Conservation (phyloP, 1,139 yeast genomes). For the Yamadazyma siamensis region DNA sequence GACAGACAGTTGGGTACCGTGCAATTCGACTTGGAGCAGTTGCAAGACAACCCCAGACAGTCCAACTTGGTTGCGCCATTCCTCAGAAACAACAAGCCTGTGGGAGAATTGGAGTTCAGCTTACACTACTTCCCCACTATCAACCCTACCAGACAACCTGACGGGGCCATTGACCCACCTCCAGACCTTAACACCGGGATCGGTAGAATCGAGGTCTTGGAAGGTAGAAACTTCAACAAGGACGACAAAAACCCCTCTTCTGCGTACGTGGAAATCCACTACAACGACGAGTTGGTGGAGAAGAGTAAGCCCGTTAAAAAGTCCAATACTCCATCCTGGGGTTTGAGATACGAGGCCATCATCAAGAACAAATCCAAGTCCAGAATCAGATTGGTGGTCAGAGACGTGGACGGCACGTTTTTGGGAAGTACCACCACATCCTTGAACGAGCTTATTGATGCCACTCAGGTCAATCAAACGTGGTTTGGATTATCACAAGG, state of each 20-base stretch:
- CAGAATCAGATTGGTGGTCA: constrained; percentile 62
- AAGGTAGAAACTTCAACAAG: constrained; percentile 45
- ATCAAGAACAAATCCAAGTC: constrained; percentile 71
- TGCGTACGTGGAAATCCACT: constrained; percentile 67
- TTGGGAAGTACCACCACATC: constrained; percentile 63
- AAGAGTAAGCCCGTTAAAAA: constrained; percentile 60
- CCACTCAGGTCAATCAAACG: constrained; percentile 70
- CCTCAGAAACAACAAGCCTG: constrained; percentile 74
- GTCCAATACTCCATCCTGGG: constrained; percentile 68
- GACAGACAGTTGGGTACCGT: constrained; percentile 79
- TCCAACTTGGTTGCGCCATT: constrained; percentile 54
- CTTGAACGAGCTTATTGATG: constrained; percentile 69
- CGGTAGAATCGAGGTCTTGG: constrained; percentile 53
- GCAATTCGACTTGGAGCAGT: constrained; percentile 68
- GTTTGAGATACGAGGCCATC: constrained; percentile 63
- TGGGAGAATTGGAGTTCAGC: constrained; percentile 71
- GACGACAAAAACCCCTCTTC: constrained; percentile 44
- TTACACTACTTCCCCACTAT: constrained; percentile 76
- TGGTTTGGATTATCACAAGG: constrained; percentile 70
- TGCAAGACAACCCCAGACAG: constrained; percentile 54
- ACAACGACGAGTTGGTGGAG: constrained; percentile 57
- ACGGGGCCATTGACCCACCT: constrained; percentile 82
- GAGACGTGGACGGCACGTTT: constrained; percentile 54
- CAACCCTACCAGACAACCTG: constrained; percentile 71
- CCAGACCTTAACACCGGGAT: constrained; percentile 95